Percentiles rank a stretch among this genome's conserved stretches.
These are phyloP conservation scores for Kregervanrija delftensis DNA, from an alignment of 805 yeast species.

Conservation along the genomic window DNA sequence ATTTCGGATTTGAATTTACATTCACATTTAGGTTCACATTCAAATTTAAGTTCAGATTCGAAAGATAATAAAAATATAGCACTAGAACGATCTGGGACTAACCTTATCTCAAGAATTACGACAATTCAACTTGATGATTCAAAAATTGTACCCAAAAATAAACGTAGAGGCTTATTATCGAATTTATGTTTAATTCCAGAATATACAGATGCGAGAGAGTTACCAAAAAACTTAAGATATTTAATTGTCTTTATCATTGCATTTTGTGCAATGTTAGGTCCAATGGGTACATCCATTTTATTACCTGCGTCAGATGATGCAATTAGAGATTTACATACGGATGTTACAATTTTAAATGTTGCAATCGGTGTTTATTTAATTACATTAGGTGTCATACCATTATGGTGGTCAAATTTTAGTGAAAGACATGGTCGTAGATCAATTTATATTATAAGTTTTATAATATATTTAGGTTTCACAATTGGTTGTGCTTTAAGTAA, in stretches of 20 bases:
- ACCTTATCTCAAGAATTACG: slow-evolving; percentile 9
- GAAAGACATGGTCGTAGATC: slow-evolving; percentile 71
- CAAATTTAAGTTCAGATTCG: too few species aligned
- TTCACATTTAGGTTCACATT: too few species aligned
- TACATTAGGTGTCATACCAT: slow-evolving; percentile 70
- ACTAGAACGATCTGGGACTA: neutral
- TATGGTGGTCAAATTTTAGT: slow-evolving; percentile 84
- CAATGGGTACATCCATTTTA: slow-evolving; percentile 83
- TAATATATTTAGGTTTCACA: slow-evolving; percentile 55
- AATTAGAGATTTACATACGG: slow-evolving; percentile 45
- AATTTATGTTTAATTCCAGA: slow-evolving; percentile 54
- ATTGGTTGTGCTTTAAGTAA: slow-evolving; percentile 68
- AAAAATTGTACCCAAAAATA: slow-evolving; percentile 27
- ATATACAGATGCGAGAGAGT: slow-evolving; percentile 62
- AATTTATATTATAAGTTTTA: slow-evolving; percentile 63
- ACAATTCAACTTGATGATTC: slow-evolving; percentile 20
- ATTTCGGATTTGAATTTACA: too few species aligned
- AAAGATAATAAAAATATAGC: too few species aligned
- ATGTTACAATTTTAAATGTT: slow-evolving; percentile 57
- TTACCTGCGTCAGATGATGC: slow-evolving; percentile 70
- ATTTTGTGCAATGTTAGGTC: slow-evolving; percentile 70
- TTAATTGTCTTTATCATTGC: slow-evolving; percentile 62
- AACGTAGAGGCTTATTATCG: slow-evolving; percentile 57
- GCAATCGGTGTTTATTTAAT: slow-evolving; percentile 75
- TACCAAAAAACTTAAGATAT: slow-evolving; percentile 43